Evolutionary conservation across 345 rosid genomes (phyloP).

Genomic region (Pistacia integerrima): DNA sequence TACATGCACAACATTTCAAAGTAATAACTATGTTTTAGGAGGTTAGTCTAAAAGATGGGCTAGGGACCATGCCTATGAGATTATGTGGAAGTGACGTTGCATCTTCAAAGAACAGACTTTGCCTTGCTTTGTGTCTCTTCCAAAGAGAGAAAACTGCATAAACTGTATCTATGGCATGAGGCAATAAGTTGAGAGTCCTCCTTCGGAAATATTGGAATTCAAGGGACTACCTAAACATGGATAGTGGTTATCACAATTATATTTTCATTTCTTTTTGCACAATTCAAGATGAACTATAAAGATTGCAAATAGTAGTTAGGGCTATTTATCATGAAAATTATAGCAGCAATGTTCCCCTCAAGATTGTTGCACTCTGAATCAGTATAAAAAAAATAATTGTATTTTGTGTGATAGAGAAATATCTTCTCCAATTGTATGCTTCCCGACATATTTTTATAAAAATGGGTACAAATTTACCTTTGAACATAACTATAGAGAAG

Average conservation of each 20-base stretch:
- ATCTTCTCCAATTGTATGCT: background rate
- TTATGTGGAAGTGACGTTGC: background rate
- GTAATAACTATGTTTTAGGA: background rate
- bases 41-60: background rate
- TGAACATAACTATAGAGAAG: background rate
- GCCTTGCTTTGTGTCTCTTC: background rate
- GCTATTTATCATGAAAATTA: background rate
- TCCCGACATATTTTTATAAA: background rate
- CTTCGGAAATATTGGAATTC: background rate
- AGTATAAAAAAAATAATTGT: background rate
- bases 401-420: background rate
- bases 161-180: too few species aligned
- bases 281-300: background rate
- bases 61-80: background rate
- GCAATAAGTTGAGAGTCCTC: background rate
- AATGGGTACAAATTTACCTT: background rate
- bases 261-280: background rate
- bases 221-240: background rate
- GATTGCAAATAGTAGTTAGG: background rate
- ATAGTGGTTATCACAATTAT: background rate
- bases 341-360: background rate
- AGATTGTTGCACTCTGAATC: background rate
- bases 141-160: background rate
- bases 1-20: too few species aligned
- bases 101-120: background rate